Percentiles rank a stretch among this genome's conserved stretches.
Conservation (phyloP, 2,329 filamentous ascomycete species). For the Sclerotinia minor region DNA sequence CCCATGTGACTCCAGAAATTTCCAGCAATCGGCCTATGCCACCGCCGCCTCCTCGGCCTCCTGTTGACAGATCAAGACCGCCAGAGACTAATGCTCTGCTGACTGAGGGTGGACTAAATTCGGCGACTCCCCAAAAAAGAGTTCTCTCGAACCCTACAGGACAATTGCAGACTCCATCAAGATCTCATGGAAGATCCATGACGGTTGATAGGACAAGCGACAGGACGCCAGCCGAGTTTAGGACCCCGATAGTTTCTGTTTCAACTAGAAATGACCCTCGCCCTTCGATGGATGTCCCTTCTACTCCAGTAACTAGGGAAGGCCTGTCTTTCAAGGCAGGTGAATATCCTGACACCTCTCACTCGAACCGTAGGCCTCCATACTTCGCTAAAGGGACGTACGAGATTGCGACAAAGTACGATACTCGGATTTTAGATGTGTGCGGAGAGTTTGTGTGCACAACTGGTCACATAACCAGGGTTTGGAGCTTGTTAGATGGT, state of each 20-base stretch:
- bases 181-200: constrained; percentile 51
- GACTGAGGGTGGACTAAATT: constrained; percentile 23
- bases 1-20: constrained; percentile 39
- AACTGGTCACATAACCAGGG: constrained; percentile 80
- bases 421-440: constrained; percentile 81
- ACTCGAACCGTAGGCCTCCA: constrained; percentile 81
- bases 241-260: constrained; percentile 37
- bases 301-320: constrained; percentile 29
- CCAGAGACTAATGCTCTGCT: constrained; percentile 25
- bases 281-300: constrained; percentile 27
- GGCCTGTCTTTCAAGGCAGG: constrained; percentile 28
- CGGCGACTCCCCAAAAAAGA: constrained; percentile 46
- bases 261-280: constrained; percentile 27
- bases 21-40: constrained; percentile 37
- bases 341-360: constrained; percentile 80
- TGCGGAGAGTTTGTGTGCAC: constrained; percentile 87
- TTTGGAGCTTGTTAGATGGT: constrained; percentile 83
- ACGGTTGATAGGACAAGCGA: constrained; percentile 51
- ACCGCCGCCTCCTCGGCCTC: constrained; percentile 37
- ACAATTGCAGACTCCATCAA: constrained; percentile 47
- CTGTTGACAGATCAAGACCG: constrained; percentile 36
- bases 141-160: constrained; percentile 50
- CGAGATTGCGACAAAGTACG: constrained; percentile 82
- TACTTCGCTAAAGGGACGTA: constrained; percentile 68
- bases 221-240: constrained; percentile 45